These are phyloP conservation scores for Theileria annulata DNA, from an alignment of 169 alveolate genomes.

Conservation along the genomic window DNA sequence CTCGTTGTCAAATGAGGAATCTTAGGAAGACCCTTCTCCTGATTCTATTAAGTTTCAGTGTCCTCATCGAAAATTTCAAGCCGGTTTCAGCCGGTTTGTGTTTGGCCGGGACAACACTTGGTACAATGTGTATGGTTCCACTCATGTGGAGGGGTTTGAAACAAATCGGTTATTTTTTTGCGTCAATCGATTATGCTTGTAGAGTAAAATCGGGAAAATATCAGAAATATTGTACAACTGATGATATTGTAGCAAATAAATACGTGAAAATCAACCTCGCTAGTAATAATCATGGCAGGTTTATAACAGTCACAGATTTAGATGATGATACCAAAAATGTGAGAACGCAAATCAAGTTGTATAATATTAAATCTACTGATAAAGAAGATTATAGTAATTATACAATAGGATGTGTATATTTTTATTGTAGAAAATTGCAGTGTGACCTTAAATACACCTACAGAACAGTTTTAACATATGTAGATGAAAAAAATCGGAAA, in stretches of 20 bases:
- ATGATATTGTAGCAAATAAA: conserved; percentile 42
- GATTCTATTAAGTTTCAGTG: not conserved
- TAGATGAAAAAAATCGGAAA: conserved; percentile 23
- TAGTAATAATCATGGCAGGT: conserved; percentile 38
- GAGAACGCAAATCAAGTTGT: conserved; percentile 27
- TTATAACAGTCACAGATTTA: conserved; percentile 7
- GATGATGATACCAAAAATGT: conserved; percentile 35
- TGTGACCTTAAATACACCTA: conserved; percentile 19
- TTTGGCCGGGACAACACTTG: not conserved
- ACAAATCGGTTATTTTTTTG: conserved; percentile 19
- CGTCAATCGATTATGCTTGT: not conserved
- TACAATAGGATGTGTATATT: conserved; percentile 50
- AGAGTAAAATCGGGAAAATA: not conserved
- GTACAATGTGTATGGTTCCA: not conserved
- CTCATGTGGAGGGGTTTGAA: conserved; percentile 2
- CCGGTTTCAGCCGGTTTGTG: not conserved
- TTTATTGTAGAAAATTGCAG: conserved; percentile 43
- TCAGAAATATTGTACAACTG: conserved; percentile 38
- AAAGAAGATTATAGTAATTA: not conserved
- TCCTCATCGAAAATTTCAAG: conserved; percentile 7
- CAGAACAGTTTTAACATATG: conserved; percentile 40
- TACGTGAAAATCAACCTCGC: conserved; percentile 45
- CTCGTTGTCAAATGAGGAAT: not conserved
- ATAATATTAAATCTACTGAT: conserved; percentile 14
- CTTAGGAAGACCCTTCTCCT: conserved; percentile 2